A percentile compares a stretch with the other conserved stretches of the same genome.
These are phyloP conservation scores for Chrysosporium keratinophilum DNA, from an alignment of 2,329 filamentous ascomycete genomes.

Conservation along the genomic window DNA sequence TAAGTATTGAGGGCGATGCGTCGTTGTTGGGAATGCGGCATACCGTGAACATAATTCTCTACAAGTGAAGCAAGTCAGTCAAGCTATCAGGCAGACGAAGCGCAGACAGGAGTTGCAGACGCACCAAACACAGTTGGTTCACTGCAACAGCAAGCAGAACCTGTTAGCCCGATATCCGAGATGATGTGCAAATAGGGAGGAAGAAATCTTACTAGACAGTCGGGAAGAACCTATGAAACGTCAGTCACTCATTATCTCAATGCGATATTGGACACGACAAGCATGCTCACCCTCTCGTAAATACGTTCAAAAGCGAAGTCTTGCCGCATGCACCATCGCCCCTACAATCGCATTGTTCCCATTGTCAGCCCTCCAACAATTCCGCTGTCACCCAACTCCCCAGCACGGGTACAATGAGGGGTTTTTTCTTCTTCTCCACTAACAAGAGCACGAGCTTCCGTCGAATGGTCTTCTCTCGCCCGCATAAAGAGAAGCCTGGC, in stretches of 20 bases:
- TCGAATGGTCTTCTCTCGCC: conserved; percentile 74
- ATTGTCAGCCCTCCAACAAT: background rate
- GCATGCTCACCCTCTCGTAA: conserved; percentile 73
- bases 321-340: conserved; percentile 96
- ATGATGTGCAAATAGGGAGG: conserved; percentile 18
- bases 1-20: background rate
- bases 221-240: conserved; percentile 66
- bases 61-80: conserved; percentile 24
- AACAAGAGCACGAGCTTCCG: conserved; percentile 92
- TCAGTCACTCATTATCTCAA: background rate
- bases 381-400: background rate
- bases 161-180: conserved; percentile 14
- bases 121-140: conserved; percentile 84
- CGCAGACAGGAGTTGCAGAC: conserved; percentile 16
- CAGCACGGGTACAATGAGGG: background rate
- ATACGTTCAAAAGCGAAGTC: conserved; percentile 93
- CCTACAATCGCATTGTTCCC: conserved; percentile 38
- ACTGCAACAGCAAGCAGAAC: conserved; percentile 30
- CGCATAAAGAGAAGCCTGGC: conserved; percentile 44
- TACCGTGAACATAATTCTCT: conserved; percentile 98
- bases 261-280: background rate
- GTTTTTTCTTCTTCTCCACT: conserved; percentile 17
- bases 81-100: background rate
- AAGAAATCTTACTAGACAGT: conserved; percentile 64
- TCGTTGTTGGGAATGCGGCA: conserved; percentile 21